Percentiles rank a stretch among this genome's conserved stretches.
Conservation (phyloP, 1,284 basidiomycete species). For the Heliocybe sulcata region DNA sequence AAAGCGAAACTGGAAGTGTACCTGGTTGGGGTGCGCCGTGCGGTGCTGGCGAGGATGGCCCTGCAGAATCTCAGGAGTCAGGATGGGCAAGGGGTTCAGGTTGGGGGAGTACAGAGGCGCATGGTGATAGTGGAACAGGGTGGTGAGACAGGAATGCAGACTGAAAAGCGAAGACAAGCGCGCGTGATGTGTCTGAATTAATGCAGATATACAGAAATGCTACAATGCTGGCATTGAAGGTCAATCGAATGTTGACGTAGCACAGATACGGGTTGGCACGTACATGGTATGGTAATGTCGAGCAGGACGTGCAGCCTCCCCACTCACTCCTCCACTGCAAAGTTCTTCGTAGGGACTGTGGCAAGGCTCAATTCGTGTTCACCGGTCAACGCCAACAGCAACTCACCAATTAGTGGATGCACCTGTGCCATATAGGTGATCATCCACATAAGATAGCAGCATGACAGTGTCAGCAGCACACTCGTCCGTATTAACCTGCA, state of each 20-base stretch:
- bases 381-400: background rate
- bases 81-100: slow-evolving; percentile 3
- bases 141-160: background rate
- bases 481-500: slow-evolving; percentile 75
- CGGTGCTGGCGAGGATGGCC: background rate
- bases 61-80: slow-evolving; percentile 2
- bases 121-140: background rate
- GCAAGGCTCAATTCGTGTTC: background rate
- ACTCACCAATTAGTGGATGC: slow-evolving; percentile 80
- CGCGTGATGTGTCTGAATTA: background rate
- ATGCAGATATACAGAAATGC: background rate
- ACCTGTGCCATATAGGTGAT: slow-evolving; percentile 90
- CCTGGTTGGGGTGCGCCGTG: background rate
- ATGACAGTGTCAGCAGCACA: slow-evolving; percentile 67
- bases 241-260: background rate
- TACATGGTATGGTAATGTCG: background rate
- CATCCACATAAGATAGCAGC: slow-evolving; percentile 93
- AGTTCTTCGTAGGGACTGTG: slow-evolving; percentile 17
- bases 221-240: background rate
- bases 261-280: background rate
- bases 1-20: background rate
- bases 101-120: background rate
- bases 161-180: background rate
- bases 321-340: slow-evolving; percentile 13
- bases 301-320: background rate